phyloP scores from a whole-genome alignment of 2,329 filamentous ascomycete genomes.

The Colletotrichum simmondsii region DNA sequence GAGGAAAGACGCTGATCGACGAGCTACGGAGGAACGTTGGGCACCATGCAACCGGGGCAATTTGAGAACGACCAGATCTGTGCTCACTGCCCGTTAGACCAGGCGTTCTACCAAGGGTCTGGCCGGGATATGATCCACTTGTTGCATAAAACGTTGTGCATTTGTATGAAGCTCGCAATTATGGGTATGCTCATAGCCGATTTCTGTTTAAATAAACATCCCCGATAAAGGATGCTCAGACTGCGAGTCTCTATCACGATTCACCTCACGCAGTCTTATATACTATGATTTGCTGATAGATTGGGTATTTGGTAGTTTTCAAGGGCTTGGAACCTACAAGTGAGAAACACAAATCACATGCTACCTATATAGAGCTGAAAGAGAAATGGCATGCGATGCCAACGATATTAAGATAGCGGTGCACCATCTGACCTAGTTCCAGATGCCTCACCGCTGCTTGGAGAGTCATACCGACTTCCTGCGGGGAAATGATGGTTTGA shows the following conservation, averaged over 20 bases:
- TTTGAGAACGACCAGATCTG: constrained; percentile 5
- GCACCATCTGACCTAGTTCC: not conserved
- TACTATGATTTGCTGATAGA: not conserved
- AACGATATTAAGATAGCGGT: not conserved
- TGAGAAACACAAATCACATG: not conserved
- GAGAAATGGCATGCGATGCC: not conserved
- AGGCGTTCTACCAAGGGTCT: not conserved
- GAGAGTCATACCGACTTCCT: not conserved
- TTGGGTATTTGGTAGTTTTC: not conserved
- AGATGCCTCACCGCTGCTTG: not conserved
- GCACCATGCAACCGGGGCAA: constrained; percentile 8
- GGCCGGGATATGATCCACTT: not conserved
- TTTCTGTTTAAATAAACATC: not conserved
- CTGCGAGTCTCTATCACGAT: not conserved
- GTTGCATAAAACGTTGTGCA: constrained; percentile 1
- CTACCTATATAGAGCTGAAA: not conserved
- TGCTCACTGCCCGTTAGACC: not conserved
- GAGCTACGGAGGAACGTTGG: constrained; percentile 24
- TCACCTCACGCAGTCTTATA: not conserved
- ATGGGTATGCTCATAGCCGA: not conserved
- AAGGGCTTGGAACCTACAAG: not conserved
- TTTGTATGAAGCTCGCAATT: not conserved
- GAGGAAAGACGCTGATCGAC: constrained; percentile 24
- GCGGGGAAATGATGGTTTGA: not conserved
- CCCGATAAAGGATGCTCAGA: not conserved